Conservation (phyloP, 768 basidiomycete species). For the Phaeotremella skinneri region DNA sequence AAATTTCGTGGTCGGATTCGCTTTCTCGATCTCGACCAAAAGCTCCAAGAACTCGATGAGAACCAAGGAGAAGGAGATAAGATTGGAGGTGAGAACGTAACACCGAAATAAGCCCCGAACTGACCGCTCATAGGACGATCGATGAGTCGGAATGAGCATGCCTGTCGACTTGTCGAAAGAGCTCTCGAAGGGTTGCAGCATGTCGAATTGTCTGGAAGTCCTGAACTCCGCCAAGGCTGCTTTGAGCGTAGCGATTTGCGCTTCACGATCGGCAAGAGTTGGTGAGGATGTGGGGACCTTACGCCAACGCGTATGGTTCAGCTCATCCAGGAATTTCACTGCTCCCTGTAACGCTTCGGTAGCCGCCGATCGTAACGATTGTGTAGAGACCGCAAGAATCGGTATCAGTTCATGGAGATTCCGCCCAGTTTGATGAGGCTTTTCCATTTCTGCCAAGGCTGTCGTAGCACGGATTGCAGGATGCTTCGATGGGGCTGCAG, state of each 20-base stretch:
- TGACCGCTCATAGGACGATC: slow-evolving; percentile 21
- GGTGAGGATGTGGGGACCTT: slow-evolving; percentile 14
- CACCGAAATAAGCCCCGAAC: slow-evolving; percentile 56
- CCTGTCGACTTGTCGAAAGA: slow-evolving; percentile 50
- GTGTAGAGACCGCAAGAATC: slow-evolving; percentile 36
- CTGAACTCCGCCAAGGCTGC: slow-evolving; percentile 29
- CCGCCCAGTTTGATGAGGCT: slow-evolving; percentile 28
- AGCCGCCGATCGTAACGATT: slow-evolving; percentile 32
- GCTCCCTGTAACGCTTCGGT: slow-evolving; percentile 31
- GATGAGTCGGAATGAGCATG: slow-evolving; percentile 17
- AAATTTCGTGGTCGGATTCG: slow-evolving; percentile 54
- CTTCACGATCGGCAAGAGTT: slow-evolving; percentile 26
- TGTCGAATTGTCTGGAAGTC: slow-evolving; percentile 46
- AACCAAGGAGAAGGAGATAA: slow-evolving; percentile 53
- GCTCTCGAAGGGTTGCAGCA: slow-evolving; percentile 56
- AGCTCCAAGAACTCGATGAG: slow-evolving; percentile 53
- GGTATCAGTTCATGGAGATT: slow-evolving; percentile 47
- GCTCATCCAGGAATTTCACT: slow-evolving; percentile 45
- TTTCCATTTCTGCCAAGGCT: slow-evolving; percentile 11
- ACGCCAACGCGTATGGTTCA: slow-evolving; percentile 46
- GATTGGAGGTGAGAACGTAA: slow-evolving; percentile 58
- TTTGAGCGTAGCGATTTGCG: slow-evolving; percentile 25
- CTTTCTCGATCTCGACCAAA: slow-evolving; percentile 53
- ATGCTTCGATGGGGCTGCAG: slow-evolving; percentile 7
- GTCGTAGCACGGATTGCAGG: slow-evolving; percentile 10